Conservation (phyloP, 805 yeast species). For the Starmerella vitae region DNA sequence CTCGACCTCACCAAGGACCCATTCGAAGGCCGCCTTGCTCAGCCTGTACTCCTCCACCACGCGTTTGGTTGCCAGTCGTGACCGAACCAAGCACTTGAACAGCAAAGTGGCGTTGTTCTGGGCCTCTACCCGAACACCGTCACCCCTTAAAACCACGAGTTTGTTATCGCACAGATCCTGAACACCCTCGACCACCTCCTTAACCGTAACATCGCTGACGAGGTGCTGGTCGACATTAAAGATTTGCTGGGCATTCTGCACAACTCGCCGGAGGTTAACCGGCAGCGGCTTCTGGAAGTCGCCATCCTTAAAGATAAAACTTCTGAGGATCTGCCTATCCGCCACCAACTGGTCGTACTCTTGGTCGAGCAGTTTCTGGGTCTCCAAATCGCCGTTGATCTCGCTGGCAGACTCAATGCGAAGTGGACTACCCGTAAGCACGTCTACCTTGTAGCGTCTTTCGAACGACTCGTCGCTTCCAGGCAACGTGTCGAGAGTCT, state of each 20-base stretch:
- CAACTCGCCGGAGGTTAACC: slow-evolving; percentile 87
- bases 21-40: slow-evolving; percentile 75
- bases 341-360: slow-evolving; percentile 65
- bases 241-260: slow-evolving; percentile 94
- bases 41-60: slow-evolving; percentile 82
- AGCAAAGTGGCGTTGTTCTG: slow-evolving; percentile 82
- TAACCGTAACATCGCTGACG: slow-evolving; percentile 79
- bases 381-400: slow-evolving; percentile 73
- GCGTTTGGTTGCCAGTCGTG: slow-evolving; percentile 81
- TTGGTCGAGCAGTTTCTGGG: slow-evolving; percentile 67
- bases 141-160: slow-evolving; percentile 64
- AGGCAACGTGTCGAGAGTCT: slow-evolving; percentile 87
- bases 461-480: slow-evolving; percentile 80
- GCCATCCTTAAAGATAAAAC: slow-evolving; percentile 75
- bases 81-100: slow-evolving; percentile 84
- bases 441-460: slow-evolving; percentile 70
- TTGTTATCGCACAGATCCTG: slow-evolving; percentile 52
- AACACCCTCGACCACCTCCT: slow-evolving; percentile 65
- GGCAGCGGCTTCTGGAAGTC: slow-evolving; percentile 97
- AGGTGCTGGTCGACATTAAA: slow-evolving; percentile 84
- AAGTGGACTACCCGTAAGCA: slow-evolving; percentile 60
- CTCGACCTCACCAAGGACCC: slow-evolving; percentile 92
- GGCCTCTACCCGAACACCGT: slow-evolving; percentile 65
- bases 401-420: slow-evolving; percentile 80
- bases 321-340: slow-evolving; percentile 72